These are phyloP conservation scores for Larix kaempferi DNA, from an alignment of 75 land plant genomes.

Conservation along the genomic window DNA sequence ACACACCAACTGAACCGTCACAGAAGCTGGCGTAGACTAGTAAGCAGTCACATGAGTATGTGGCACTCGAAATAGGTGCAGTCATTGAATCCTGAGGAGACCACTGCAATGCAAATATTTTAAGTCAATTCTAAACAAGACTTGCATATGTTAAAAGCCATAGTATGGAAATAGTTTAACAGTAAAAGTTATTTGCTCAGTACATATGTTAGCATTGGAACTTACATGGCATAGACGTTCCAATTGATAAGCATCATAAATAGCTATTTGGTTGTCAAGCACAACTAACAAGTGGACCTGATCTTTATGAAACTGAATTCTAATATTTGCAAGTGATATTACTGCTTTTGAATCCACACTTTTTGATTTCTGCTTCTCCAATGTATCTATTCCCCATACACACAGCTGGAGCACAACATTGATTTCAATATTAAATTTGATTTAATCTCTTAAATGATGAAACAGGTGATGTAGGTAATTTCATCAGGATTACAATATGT, in stretches of 20 bases:
- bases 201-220: background rate
- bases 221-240: slow-evolving; percentile 40
- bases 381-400: slow-evolving; percentile 62
- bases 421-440: background rate
- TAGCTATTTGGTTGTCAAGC: slow-evolving; percentile 54
- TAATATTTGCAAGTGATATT: slow-evolving; percentile 36
- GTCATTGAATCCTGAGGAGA: slow-evolving; percentile 38
- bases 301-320: slow-evolving; percentile 57
- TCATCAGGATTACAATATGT: background rate
- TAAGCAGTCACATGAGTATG: slow-evolving; percentile 61
- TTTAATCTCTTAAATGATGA: background rate
- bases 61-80: slow-evolving; percentile 55
- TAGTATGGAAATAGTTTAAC: background rate
- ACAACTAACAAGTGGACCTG: slow-evolving; percentile 44
- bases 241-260: slow-evolving; percentile 48
- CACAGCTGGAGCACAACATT: slow-evolving; percentile 45
- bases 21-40: slow-evolving; percentile 55
- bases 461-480: background rate
- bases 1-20: slow-evolving; percentile 60
- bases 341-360: slow-evolving; percentile 51
- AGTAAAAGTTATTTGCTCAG: background rate
- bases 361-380: slow-evolving; percentile 64
- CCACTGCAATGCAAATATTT: slow-evolving; percentile 36
- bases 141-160: background rate
- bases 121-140: background rate